phyloP scores from a whole-genome alignment of 768 basidiomycete genomes.

The Cystobasidium onofrii region DNA sequence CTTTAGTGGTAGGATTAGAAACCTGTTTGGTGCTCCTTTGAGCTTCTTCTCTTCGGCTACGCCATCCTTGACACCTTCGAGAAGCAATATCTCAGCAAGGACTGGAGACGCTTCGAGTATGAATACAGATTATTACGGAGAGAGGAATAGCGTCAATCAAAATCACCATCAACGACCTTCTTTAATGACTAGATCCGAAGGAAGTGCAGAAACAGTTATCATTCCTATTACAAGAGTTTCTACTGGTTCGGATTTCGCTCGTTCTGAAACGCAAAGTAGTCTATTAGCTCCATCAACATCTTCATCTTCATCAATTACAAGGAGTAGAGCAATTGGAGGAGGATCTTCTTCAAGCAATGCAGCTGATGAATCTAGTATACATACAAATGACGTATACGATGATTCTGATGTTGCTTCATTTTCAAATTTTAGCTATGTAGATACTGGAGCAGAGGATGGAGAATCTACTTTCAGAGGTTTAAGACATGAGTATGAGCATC shows the following conservation, averaged over 20 bases:
- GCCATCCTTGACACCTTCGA: not conserved
- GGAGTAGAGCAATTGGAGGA: not conserved
- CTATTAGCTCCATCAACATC: not conserved
- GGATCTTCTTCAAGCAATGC: not conserved
- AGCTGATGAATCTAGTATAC: conserved; percentile 13
- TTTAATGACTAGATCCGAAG: not conserved
- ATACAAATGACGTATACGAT: not conserved
- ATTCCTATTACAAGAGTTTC: conserved; percentile 13
- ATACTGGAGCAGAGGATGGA: not conserved
- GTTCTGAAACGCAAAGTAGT: not conserved
- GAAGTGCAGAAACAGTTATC: conserved; percentile 1
- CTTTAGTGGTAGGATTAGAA: not conserved
- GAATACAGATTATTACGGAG: conserved; percentile 1
- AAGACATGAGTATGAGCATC: not conserved
- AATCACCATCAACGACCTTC: not conserved
- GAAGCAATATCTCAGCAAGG: not conserved
- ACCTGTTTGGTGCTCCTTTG: not conserved
- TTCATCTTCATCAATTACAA: not conserved
- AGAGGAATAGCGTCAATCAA: not conserved
- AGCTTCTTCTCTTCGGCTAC: not conserved
- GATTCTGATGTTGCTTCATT: conserved; percentile 1
- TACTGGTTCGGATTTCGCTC: conserved; percentile 1
- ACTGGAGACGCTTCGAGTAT: not conserved
- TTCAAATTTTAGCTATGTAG: not conserved
- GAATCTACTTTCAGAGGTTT: not conserved